A percentile compares a stretch with the other conserved stretches of the same genome.
phyloP scores from a whole-genome alignment of 2,329 filamentous ascomycete species.

The Elsinoe perseae region DNA sequence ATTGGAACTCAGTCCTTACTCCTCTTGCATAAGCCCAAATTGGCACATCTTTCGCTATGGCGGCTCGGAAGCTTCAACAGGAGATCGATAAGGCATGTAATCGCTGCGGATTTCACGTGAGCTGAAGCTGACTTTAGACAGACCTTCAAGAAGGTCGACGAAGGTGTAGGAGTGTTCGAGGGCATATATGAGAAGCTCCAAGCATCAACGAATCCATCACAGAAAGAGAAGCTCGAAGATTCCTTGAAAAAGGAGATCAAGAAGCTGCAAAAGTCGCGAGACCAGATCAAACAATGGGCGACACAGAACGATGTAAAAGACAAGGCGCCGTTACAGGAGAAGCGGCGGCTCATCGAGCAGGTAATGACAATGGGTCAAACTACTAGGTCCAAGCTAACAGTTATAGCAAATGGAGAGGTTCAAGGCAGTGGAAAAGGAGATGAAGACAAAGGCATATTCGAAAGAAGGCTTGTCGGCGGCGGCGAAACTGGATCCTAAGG shows the following conservation, averaged over 20 bases:
- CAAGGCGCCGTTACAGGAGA: slow-evolving; percentile 88
- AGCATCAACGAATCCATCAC: slow-evolving; percentile 80
- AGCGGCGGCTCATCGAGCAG: slow-evolving; percentile 95
- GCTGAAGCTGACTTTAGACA: slow-evolving; percentile 23
- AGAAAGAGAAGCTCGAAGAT: slow-evolving; percentile 98
- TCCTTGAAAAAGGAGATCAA: slow-evolving; percentile 99
- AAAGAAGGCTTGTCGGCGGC: slow-evolving; percentile 93
- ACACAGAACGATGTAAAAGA: slow-evolving; percentile 99
- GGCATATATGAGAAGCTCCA: slow-evolving; percentile 97
- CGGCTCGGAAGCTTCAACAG: slow-evolving; percentile 90
- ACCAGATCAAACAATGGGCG: slow-evolving; percentile 99
- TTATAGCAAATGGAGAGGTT: slow-evolving; percentile 97
- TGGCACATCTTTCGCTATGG: slow-evolving; percentile 52
- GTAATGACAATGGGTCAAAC: slow-evolving; percentile 47
- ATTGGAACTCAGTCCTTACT: neutral
- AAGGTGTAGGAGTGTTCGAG: slow-evolving; percentile 89
- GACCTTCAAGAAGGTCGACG: slow-evolving; percentile 88
- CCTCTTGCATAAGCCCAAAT: neutral
- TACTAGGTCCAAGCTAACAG: slow-evolving; percentile 26
- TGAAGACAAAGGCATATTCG: slow-evolving; percentile 99
- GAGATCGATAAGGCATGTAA: slow-evolving; percentile 82
- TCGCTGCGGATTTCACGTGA: neutral
- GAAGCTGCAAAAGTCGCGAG: slow-evolving; percentile 92
- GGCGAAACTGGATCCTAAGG: slow-evolving; percentile 91
- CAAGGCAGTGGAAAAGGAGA: slow-evolving; percentile 99